Evolutionary conservation across 1,139 yeast genomes (phyloP).

Genomic region (Chernovozyma aurita): DNA sequence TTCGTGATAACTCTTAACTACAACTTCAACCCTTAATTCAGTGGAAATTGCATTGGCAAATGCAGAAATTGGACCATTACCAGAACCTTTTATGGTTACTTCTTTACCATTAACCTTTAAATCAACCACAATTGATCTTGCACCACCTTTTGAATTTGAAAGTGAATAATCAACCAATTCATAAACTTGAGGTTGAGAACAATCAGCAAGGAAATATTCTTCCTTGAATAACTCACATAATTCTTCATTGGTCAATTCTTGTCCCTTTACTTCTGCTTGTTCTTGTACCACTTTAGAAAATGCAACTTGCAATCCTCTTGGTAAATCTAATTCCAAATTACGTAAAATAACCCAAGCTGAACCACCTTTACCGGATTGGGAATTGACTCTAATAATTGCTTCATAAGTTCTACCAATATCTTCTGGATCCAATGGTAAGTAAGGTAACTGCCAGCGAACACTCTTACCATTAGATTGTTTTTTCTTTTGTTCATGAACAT

Average conservation of each 20-base stretch:
- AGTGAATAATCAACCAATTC: conserved; percentile 51
- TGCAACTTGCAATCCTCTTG: conserved; percentile 86
- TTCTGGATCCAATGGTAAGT: conserved; percentile 92
- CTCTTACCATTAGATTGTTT: conserved; percentile 27
- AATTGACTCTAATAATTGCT: conserved; percentile 95
- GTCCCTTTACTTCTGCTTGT: conserved; percentile 77
- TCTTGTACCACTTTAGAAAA: conserved; percentile 81
- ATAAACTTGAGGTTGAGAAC: conserved; percentile 24
- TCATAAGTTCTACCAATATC: conserved; percentile 96
- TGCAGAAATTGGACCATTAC: conserved; percentile 96
- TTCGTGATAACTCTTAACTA: conserved; percentile 83
- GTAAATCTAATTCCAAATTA: conserved; percentile 84
- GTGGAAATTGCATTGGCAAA: conserved; percentile 71
- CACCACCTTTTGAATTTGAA: conserved; percentile 28
- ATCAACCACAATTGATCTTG: conserved; percentile 32
- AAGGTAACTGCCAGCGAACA: conserved; percentile 78
- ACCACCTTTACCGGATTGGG: conserved; percentile 98
- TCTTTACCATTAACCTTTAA: conserved; percentile 45
- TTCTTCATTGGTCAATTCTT: conserved; percentile 77
- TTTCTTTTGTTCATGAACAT: conserved; percentile 42
- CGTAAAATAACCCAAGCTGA: conserved; percentile 96
- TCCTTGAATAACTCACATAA: conserved; percentile 69
- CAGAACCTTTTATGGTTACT: conserved; percentile 58
- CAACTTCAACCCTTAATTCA: conserved; percentile 52
- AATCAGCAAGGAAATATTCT: conserved; percentile 60